These are phyloP conservation scores for Apiospora koreana DNA, from an alignment of 2,329 filamentous ascomycete genomes.

Conservation along the genomic window DNA sequence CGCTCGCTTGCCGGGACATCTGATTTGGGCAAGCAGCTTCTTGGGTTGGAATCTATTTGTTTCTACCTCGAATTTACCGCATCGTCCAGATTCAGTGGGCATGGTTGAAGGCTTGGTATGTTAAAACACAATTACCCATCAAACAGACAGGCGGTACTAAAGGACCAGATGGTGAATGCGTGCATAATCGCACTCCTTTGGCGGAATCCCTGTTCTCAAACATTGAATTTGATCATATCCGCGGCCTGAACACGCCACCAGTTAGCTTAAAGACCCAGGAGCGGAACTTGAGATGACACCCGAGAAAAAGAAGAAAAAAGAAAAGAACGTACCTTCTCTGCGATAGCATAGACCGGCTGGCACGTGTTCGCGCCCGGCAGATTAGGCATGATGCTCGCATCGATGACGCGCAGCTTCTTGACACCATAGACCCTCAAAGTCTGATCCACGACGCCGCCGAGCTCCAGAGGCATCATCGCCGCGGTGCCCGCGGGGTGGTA, in stretches of 20 bases:
- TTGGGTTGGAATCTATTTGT: background rate
- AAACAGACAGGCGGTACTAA: background rate
- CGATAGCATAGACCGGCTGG: conserved; percentile 48
- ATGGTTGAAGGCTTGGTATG: too few relatives aligned
- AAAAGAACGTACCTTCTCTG: conserved; percentile 33
- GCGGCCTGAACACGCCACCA: conserved; percentile 20
- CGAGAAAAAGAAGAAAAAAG: background rate
- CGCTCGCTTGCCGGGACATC: background rate
- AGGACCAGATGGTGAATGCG: background rate
- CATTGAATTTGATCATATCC: conserved; percentile 11
- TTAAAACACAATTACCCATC: too few relatives aligned
- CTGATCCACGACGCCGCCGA: conserved; percentile 42
- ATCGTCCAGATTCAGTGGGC: too few relatives aligned
- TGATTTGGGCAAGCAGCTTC: background rate
- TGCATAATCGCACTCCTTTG: too few relatives aligned
- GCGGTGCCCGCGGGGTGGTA: conserved; percentile 41
- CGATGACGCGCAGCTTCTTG: conserved; percentile 42
- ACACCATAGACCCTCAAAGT: conserved; percentile 43
- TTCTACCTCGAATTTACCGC: too few relatives aligned
- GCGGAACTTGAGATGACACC: background rate
- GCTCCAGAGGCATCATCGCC: conserved; percentile 40
- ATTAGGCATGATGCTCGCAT: conserved; percentile 45
- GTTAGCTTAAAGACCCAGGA: background rate
- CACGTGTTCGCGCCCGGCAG: conserved; percentile 45
- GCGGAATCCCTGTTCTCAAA: background rate